Evolutionary conservation across 2,329 filamentous ascomycete genomes (phyloP).

Genomic region (Fusarium ambrosium): DNA sequence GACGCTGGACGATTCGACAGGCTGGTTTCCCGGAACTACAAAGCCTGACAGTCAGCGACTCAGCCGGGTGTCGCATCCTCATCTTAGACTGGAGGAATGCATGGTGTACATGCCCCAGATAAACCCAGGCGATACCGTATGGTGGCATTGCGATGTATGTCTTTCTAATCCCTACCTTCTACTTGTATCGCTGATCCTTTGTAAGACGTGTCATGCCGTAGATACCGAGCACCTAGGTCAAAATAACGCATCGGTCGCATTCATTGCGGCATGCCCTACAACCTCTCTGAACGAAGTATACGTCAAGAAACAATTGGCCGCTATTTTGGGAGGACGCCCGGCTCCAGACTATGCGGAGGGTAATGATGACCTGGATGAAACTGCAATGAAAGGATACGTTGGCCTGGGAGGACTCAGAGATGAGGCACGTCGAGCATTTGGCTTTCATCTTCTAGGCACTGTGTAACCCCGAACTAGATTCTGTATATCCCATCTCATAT

Average conservation of each 20-base stretch:
- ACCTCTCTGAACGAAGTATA: conserved; percentile 46
- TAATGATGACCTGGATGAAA: conserved; percentile 23
- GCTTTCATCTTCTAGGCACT: conserved; percentile 14
- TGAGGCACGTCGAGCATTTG: conserved; percentile 25
- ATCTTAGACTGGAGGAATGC: conserved; percentile 54
- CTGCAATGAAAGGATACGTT: conserved; percentile 24
- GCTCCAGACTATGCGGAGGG: conserved; percentile 16
- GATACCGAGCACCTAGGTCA: conserved; percentile 54
- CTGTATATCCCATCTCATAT: background rate
- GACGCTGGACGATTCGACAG: conserved; percentile 49
- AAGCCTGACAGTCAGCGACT: conserved; percentile 43
- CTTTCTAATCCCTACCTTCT: background rate
- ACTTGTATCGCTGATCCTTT: background rate
- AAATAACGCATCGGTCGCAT: conserved; percentile 51
- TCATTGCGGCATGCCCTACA: conserved; percentile 54
- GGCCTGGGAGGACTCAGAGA: conserved; percentile 13
- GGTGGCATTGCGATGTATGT: conserved; percentile 20
- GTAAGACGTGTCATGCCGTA: conserved; percentile 55
- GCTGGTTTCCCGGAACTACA: conserved; percentile 56
- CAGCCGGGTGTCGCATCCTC: conserved; percentile 51
- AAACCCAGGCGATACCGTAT: conserved; percentile 24
- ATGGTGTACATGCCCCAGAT: conserved; percentile 53
- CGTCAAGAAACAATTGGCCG: conserved; percentile 37
- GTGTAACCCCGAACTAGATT: background rate
- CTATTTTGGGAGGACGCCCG: conserved; percentile 17